phyloP scores from a whole-genome alignment of 495 filamentous ascomycete genomes.

The Talaromyces thailandensis region DNA sequence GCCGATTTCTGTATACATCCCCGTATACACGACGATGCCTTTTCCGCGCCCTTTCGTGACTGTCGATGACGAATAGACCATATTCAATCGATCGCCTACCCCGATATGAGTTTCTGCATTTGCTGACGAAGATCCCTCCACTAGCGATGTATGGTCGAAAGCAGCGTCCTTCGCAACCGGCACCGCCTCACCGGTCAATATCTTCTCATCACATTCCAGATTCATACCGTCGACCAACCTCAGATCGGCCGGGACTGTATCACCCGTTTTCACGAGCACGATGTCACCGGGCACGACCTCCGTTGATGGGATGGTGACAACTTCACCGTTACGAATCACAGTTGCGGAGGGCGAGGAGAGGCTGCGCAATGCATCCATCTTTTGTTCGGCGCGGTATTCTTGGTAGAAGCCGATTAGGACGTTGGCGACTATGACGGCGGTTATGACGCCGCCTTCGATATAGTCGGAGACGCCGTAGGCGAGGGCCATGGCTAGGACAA shows the following conservation, averaged over 20 bases:
- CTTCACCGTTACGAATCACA: constrained; percentile 45
- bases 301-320: constrained; percentile 39
- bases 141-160: constrained; percentile 10
- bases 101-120: constrained; percentile 37
- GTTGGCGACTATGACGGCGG: constrained; percentile 56
- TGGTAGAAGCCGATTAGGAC: constrained; percentile 62
- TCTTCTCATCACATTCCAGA: constrained; percentile 64
- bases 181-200: constrained; percentile 71
- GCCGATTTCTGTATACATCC: constrained; percentile 80
- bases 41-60: constrained; percentile 61
- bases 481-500: constrained; percentile 76
- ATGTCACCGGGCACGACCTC: constrained; percentile 59
- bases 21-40: constrained; percentile 63
- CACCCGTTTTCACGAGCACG: constrained; percentile 70
- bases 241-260: constrained; percentile 70
- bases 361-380: constrained; percentile 60
- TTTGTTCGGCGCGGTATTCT: constrained; percentile 66
- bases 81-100: constrained; percentile 61
- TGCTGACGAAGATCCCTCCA: not conserved
- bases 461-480: constrained; percentile 73
- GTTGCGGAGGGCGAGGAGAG: constrained; percentile 54
- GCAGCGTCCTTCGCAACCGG: constrained; percentile 51
- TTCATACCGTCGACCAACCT: constrained; percentile 58
- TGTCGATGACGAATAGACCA: constrained; percentile 62
- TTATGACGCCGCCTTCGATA: constrained; percentile 63